These are phyloP conservation scores for Cladosporium colombiae DNA, from an alignment of 2,329 filamentous ascomycete species.

Conservation along the genomic window DNA sequence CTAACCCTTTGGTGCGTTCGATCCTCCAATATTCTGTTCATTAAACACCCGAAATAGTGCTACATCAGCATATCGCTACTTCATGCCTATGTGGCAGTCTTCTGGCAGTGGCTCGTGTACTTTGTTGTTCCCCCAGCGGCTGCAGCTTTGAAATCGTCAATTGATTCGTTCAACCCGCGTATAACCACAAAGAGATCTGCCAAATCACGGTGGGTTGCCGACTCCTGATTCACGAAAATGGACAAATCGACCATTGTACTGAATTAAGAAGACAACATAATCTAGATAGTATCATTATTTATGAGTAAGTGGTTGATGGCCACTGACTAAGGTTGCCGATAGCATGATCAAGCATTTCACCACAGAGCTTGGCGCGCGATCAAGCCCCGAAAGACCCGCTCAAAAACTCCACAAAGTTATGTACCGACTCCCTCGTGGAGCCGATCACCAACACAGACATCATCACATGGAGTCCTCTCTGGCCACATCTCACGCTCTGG, in stretches of 20 bases:
- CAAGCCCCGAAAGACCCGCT: not conserved
- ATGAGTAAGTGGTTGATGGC: not conserved
- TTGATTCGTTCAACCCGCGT: not conserved
- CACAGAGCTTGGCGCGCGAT: slow-evolving; percentile 1
- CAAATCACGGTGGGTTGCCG: not conserved
- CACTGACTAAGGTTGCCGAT: not conserved
- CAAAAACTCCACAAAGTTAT: not conserved
- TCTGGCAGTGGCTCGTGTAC: not conserved
- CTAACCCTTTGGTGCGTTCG: not conserved
- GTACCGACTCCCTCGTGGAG: slow-evolving; percentile 1
- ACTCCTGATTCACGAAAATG: not conserved
- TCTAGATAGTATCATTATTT: not conserved
- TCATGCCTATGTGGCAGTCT: not conserved
- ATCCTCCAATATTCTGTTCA: not conserved
- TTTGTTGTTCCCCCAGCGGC: not conserved
- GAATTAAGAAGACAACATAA: not conserved
- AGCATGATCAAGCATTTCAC: not conserved
- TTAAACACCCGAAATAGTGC: not conserved
- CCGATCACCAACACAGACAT: not conserved
- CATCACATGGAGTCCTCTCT: not conserved
- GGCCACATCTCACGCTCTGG: not conserved
- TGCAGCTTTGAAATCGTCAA: not conserved
- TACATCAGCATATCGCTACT: not conserved
- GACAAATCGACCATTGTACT: not conserved
- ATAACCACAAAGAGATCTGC: rapidly evolving